These are phyloP conservation scores for Candida fluviatilis DNA, from an alignment of 805 yeast species.

Conservation along the genomic window DNA sequence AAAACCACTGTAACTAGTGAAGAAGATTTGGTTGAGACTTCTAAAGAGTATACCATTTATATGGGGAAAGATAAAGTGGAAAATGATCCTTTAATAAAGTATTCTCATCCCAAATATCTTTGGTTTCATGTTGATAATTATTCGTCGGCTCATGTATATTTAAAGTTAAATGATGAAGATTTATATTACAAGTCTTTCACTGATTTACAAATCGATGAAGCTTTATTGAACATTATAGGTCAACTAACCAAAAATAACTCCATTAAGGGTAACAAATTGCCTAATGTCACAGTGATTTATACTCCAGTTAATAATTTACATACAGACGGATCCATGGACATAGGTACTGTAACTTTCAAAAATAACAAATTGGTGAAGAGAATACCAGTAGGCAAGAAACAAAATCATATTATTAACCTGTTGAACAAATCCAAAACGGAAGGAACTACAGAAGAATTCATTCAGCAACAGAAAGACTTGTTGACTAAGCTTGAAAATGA, in stretches of 20 bases:
- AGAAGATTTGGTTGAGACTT: slow-evolving; percentile 19
- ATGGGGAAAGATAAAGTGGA: slow-evolving; percentile 77
- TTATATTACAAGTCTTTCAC: slow-evolving; percentile 40
- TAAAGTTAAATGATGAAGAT: slow-evolving; percentile 47
- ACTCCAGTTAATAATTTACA: slow-evolving; percentile 72
- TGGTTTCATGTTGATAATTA: slow-evolving; percentile 83
- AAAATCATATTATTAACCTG: slow-evolving; percentile 56
- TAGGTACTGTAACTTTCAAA: slow-evolving; percentile 74
- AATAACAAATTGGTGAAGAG: slow-evolving; percentile 52
- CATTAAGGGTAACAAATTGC: slow-evolving; percentile 67
- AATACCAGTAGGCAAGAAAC: slow-evolving; percentile 50
- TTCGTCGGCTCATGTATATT: slow-evolving; percentile 74
- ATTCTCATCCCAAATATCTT: slow-evolving; percentile 60
- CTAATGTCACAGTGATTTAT: slow-evolving; percentile 60
- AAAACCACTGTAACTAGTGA: slow-evolving; percentile 13
- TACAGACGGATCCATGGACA: slow-evolving; percentile 68
- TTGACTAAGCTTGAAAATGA: slow-evolving; percentile 30
- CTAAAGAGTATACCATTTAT: slow-evolving; percentile 37
- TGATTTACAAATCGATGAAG: slow-evolving; percentile 32
- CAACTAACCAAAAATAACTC: slow-evolving; percentile 77
- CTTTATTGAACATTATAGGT: slow-evolving; percentile 46
- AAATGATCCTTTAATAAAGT: slow-evolving; percentile 49
- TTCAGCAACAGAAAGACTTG: slow-evolving; percentile 24
- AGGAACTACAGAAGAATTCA: slow-evolving; percentile 42
- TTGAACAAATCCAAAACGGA: slow-evolving; percentile 64